These are phyloP conservation scores for Vanderwaltozyma yarrowii DNA, from an alignment of 805 yeast genomes.

Conservation along the genomic window DNA sequence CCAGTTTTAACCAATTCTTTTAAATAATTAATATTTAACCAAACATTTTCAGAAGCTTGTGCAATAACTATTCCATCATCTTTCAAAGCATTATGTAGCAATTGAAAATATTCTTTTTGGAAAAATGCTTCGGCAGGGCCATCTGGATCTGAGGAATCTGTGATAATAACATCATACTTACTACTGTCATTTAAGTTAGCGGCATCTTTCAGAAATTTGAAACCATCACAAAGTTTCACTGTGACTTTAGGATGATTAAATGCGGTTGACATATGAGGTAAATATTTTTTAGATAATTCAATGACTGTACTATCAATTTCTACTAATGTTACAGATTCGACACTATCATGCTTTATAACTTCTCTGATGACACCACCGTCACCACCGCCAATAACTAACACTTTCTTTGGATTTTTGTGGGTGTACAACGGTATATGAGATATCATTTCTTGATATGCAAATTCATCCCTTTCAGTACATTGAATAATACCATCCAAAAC, in stretches of 20 bases:
- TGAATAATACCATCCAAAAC: conserved; percentile 87
- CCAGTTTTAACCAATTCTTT: conserved; percentile 39
- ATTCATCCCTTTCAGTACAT: conserved; percentile 87
- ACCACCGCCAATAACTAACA: conserved; percentile 89
- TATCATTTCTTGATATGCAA: conserved; percentile 89
- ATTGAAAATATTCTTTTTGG: conserved; percentile 62
- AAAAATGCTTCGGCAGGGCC: conserved; percentile 91
- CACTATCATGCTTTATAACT: conserved; percentile 60
- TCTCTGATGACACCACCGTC: conserved; percentile 94
- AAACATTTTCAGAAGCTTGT: conserved; percentile 68
- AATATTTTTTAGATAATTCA: conserved; percentile 53
- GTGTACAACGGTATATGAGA: conserved; percentile 72
- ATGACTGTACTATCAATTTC: conserved; percentile 85
- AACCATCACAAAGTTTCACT: conserved; percentile 72
- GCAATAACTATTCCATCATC: conserved; percentile 63
- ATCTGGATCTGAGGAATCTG: conserved; percentile 92
- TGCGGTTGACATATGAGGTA: conserved; percentile 69
- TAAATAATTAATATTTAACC: conserved; percentile 55
- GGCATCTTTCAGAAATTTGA: conserved; percentile 50
- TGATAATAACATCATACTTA: conserved; percentile 72
- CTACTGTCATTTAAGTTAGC: conserved; percentile 25
- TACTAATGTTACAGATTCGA: conserved; percentile 63
- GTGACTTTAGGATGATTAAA: conserved; percentile 56
- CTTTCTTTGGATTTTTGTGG: conserved; percentile 64
- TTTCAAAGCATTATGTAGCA: conserved; percentile 53